These are phyloP conservation scores for Quercus bicolor DNA, from an alignment of 306 rosid species.

Conservation along the genomic window DNA sequence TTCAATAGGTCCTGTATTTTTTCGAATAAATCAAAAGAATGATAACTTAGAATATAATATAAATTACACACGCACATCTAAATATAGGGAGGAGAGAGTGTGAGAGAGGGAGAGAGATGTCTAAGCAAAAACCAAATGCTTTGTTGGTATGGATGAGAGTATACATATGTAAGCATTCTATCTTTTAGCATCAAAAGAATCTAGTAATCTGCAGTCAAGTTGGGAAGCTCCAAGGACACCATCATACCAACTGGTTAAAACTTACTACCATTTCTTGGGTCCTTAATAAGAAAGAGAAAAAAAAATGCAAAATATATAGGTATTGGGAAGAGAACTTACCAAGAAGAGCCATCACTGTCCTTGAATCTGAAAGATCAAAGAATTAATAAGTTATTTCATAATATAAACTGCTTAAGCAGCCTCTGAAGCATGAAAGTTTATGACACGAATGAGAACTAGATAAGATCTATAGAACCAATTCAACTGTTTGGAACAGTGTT, in stretches of 20 bases:
- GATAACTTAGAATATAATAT: neutral
- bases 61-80: neutral
- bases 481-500: neutral
- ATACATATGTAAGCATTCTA: too few relatives aligned
- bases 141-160: neutral
- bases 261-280: neutral
- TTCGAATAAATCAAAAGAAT: neutral
- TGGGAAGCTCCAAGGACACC: neutral
- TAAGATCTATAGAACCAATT: neutral
- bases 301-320: neutral
- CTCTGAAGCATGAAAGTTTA: neutral
- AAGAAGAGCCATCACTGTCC: conserved; percentile 97
- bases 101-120: neutral
- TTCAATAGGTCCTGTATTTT: conserved; percentile 81
- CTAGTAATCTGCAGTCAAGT: neutral
- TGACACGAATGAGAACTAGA: neutral
- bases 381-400: neutral
- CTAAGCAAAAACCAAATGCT: neutral
- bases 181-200: too few relatives aligned
- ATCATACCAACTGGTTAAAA: neutral
- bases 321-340: conserved; percentile 47
- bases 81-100: neutral
- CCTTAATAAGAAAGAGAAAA: neutral
- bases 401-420: neutral
- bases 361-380: conserved; percentile 58